Conservation (phyloP, 2,329 filamentous ascomycete species). For the Colletotrichum aenigma region DNA sequence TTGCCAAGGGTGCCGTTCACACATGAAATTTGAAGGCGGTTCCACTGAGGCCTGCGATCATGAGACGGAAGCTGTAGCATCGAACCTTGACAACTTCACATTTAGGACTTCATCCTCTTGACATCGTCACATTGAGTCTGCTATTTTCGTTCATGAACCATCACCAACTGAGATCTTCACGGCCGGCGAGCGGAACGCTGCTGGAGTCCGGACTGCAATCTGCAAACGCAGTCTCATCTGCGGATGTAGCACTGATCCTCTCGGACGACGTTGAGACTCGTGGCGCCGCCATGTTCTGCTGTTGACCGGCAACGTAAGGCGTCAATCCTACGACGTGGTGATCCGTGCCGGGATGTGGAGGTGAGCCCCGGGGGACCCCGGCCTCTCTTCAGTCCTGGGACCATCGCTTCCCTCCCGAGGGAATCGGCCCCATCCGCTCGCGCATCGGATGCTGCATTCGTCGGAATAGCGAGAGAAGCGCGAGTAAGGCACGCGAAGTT, state of each 20-base stretch:
- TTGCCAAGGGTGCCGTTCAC: background rate
- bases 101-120: background rate
- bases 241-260: slow-evolving; percentile 2
- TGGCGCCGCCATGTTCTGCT: slow-evolving; percentile 7
- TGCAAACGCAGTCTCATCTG: background rate
- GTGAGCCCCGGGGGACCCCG: background rate
- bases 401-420: background rate
- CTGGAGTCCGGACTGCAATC: background rate
- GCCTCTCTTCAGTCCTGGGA: background rate
- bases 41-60: background rate
- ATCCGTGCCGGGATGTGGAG: slow-evolving; percentile 6
- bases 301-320: slow-evolving; percentile 4
- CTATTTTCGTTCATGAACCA: background rate
- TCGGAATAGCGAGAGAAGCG: slow-evolving; percentile 10
- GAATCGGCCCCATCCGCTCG: background rate
- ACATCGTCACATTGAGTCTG: background rate
- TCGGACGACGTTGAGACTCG: background rate
- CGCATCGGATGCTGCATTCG: background rate
- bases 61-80: background rate
- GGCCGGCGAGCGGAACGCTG: background rate
- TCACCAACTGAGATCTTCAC: background rate
- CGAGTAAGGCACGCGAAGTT: background rate
- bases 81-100: background rate
- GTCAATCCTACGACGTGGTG: background rate
- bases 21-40: background rate